These are phyloP conservation scores for Aspergillus hiratsukae DNA, from an alignment of 2,329 filamentous ascomycete species.

Conservation along the genomic window DNA sequence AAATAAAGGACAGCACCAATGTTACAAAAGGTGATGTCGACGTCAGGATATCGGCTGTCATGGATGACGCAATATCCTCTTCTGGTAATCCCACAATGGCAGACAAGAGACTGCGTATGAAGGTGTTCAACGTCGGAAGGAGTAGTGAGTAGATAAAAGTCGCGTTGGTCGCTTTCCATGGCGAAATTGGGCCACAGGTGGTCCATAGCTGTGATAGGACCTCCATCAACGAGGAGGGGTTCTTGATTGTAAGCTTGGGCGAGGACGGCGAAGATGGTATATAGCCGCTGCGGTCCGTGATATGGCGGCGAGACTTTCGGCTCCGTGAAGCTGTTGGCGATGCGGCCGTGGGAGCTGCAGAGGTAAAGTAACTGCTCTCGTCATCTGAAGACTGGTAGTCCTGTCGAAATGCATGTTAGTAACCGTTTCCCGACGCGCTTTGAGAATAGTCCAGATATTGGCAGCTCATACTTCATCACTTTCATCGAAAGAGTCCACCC, in stretches of 20 bases:
- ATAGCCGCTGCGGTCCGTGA: constrained; percentile 45
- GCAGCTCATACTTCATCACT: constrained; percentile 29
- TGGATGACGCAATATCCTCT: constrained; percentile 51
- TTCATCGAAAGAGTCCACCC: constrained; percentile 30
- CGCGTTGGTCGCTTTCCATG: constrained; percentile 90
- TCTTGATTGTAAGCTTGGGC: constrained; percentile 60
- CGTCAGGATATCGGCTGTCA: constrained; percentile 68
- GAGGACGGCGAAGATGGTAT: constrained; percentile 37
- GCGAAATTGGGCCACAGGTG: constrained; percentile 82
- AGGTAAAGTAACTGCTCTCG: constrained; percentile 80
- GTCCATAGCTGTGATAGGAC: constrained; percentile 84
- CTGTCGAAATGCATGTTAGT: constrained; percentile 14
- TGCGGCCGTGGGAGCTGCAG: constrained; percentile 44
- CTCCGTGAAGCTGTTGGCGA: constrained; percentile 40
- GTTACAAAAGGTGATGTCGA: constrained; percentile 79
- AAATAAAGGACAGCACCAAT: constrained; percentile 65
- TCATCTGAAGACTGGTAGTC: constrained; percentile 58
- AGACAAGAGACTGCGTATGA: constrained; percentile 84
- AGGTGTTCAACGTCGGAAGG: constrained; percentile 82
- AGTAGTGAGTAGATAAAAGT: constrained; percentile 89
- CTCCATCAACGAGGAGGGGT: constrained; percentile 76
- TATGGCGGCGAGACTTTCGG: constrained; percentile 35
- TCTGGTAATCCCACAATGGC: constrained; percentile 89
- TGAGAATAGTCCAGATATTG: background rate
- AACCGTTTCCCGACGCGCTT: background rate